These are phyloP conservation scores for Chlorella sp. DNA, from an alignment of 139 green algal genomes.

Conservation along the genomic window DNA sequence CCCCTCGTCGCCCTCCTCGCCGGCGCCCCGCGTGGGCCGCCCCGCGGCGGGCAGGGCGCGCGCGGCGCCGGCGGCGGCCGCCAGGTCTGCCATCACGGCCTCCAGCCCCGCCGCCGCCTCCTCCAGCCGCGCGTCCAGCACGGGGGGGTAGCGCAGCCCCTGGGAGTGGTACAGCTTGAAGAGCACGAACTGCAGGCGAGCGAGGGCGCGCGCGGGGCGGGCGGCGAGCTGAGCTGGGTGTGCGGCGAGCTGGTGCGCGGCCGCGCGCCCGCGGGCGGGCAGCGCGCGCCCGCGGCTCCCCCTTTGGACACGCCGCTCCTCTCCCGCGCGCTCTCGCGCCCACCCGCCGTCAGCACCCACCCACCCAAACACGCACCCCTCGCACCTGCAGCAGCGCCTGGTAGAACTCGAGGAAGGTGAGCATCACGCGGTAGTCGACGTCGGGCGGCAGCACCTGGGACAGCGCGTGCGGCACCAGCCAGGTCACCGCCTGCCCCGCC, in stretches of 20 bases:
- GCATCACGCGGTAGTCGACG: conserved; percentile 98
- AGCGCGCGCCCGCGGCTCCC: not conserved
- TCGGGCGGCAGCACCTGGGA: conserved; percentile 88
- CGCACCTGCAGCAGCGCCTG: conserved; percentile 71
- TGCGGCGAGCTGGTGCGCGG: not conserved
- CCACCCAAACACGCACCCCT: not conserved
- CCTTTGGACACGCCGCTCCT: not conserved
- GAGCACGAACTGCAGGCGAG: conserved; percentile 81
- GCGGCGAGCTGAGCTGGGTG: not conserved
- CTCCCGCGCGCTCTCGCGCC: not conserved
- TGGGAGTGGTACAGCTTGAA: conserved; percentile 96
- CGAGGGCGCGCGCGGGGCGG: not conserved
- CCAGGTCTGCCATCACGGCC: conserved; percentile 79
- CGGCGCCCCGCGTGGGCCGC: not conserved
- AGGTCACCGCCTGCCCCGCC: conserved; percentile 90
- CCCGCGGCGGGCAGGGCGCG: not conserved
- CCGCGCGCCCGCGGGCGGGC: not conserved
- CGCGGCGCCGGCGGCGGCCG: conserved; percentile 18
- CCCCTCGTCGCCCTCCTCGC: not conserved
- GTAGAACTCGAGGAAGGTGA: conserved; percentile 99
- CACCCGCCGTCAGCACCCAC: not conserved
- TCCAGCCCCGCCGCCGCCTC: conserved; percentile 71
- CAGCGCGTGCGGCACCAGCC: conserved; percentile 93
- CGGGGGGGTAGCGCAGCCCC: conserved; percentile 87
- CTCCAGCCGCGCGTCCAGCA: conserved; percentile 80